Evolutionary conservation across 352 stramenopile genomes (phyloP).

Genomic region (Phytophthora ohioensis): DNA sequence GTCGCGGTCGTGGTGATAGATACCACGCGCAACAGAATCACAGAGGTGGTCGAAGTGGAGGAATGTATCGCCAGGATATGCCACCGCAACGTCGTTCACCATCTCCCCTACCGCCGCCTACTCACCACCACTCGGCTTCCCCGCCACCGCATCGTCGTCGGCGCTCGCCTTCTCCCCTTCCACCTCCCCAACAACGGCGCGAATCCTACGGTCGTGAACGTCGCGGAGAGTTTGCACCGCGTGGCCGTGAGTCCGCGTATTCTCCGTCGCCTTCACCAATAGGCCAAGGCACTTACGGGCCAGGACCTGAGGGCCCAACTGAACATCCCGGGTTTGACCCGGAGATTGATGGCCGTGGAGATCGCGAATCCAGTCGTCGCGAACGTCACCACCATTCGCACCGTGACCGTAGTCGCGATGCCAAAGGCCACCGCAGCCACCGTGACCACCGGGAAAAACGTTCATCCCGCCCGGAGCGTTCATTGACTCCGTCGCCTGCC

Average conservation of each 20-base stretch:
- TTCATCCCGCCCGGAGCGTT: conserved; percentile 38
- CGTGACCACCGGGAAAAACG: conserved; percentile 42
- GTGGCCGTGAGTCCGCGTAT: conserved; percentile 27
- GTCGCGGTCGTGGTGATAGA: conserved; percentile 30
- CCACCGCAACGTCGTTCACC: conserved; percentile 18
- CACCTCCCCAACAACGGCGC: conserved; percentile 25
- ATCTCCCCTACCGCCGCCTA: conserved; percentile 22
- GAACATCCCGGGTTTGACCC: conserved; percentile 31
- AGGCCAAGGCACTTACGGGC: conserved; percentile 21
- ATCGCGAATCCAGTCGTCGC: conserved; percentile 38
- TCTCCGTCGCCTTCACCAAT: conserved; percentile 45
- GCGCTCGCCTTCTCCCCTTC: conserved; percentile 29
- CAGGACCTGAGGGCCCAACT: conserved; percentile 11
- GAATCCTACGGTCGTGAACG: conserved; percentile 36
- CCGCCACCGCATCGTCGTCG: conserved; percentile 21
- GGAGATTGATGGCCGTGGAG: conserved; percentile 17
- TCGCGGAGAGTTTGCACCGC: conserved; percentile 31
- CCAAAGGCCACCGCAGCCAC: conserved; percentile 46
- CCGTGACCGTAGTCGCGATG: conserved; percentile 41
- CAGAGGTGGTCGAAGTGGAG: conserved; percentile 19
- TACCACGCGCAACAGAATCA: conserved; percentile 18
- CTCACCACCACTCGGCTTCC: conserved; percentile 31
- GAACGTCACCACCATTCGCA: conserved; percentile 38
- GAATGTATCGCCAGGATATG: conserved; percentile 31
- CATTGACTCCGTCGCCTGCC: conserved; percentile 52